Evolutionary conservation across 345 rosid species (phyloP), one percentile per base, ranked within the genome.

Genomic region (Erodium maritimum): DNA sequence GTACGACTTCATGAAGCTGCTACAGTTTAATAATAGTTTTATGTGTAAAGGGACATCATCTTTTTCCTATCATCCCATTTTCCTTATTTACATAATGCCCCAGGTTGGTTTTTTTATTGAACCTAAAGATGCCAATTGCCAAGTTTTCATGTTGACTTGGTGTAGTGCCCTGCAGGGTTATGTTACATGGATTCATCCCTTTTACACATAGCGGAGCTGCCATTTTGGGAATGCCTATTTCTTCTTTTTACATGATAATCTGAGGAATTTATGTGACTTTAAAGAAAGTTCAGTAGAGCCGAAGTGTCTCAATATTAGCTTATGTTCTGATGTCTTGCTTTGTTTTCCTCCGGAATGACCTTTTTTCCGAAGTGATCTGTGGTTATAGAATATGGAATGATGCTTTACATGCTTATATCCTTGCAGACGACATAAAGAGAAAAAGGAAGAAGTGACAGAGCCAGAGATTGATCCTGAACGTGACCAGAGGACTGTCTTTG

Each of bases 401-500:
- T 59, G 12, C 53, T 67, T 69, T 61, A 65, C n/a, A 17, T 69
- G 65, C 67, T 64, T 33, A 24, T 63, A 33, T 19, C 60, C 54
- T 66, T 74, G 73, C 80, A 94, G 99, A 74, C 77, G 87, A 67
- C 76, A 74, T 50, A 91, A 77, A 70, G 90, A 91, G 51, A 89
- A 82, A 66, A 93, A 83, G 69, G 96, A 89, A 69, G 88, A 87
- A 42, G 80, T 6, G 52, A 73, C 69, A 23, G 96, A 89, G 71
- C 88, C 95, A 57, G 97, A 87, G 77, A 95, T 74, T 72, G 99
- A 93, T 83, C 96, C 99, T 64, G 99, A 93, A 68, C 80, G 97
- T 50, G 99, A 93, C 72, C 99, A 93, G 80, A 87, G 99, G 74
- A 93, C 99, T 33, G 99, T 93, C 23, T 89, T 93, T 79, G 96